phyloP scores from a whole-genome alignment of 345 rosid species.

The Theobroma cacao region DNA sequence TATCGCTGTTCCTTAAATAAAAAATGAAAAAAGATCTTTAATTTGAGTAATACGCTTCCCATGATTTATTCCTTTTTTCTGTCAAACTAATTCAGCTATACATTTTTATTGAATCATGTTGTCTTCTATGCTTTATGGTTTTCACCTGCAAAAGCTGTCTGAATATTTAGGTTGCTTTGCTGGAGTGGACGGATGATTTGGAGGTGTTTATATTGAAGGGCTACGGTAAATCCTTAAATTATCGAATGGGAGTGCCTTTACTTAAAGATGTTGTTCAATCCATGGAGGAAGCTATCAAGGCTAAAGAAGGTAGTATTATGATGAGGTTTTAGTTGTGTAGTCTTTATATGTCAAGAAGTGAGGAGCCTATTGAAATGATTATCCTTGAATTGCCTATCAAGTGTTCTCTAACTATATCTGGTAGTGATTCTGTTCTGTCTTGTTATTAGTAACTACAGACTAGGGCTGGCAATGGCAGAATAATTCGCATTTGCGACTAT shows the following conservation, averaged over 20 bases:
- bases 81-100: not conserved
- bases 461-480: not conserved
- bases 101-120: not conserved
- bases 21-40: not conserved
- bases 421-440: not conserved
- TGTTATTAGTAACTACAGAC: not conserved
- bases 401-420: not conserved
- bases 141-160: constrained; percentile 20
- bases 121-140: constrained; percentile 1
- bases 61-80: not conserved
- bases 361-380: not conserved
- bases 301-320: constrained; percentile 60
- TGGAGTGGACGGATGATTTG: constrained; percentile 96
- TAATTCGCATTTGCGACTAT: not conserved
- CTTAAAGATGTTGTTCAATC: constrained; percentile 80
- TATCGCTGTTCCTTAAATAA: not conserved
- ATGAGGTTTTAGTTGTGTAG: not conserved
- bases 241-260: constrained; percentile 87
- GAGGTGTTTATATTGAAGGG: constrained; percentile 82
- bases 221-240: constrained; percentile 79
- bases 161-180: constrained; percentile 63
- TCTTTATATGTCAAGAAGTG: not conserved
- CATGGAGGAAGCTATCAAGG: constrained; percentile 83
- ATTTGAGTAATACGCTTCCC: not conserved
- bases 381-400: not conserved